phyloP scores from a whole-genome alignment of 441 rosid genomes.

The Dalechampia spathulata region DNA sequence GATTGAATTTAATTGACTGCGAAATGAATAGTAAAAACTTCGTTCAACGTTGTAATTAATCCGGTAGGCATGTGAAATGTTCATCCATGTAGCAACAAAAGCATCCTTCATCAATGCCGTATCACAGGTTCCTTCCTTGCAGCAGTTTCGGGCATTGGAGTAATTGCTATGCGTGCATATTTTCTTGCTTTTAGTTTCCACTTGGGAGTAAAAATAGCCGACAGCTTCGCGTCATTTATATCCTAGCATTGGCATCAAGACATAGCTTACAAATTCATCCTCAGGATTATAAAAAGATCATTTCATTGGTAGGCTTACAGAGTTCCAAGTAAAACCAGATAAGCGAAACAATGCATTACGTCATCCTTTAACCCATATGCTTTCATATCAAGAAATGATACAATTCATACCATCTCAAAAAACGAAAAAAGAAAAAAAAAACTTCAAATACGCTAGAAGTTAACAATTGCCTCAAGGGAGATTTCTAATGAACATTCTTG shows the following conservation, averaged over 20 bases:
- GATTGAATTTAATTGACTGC: too few relatives aligned
- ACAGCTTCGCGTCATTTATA: too few relatives aligned
- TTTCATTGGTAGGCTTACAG: too few relatives aligned
- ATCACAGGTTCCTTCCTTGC: constrained; percentile 49
- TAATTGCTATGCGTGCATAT: constrained; percentile 74
- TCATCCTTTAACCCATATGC: too few relatives aligned
- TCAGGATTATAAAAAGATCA: not conserved
- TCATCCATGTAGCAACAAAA: constrained; percentile 66
- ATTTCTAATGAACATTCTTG: not conserved
- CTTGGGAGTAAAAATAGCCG: too few relatives aligned
- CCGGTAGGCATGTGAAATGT: constrained; percentile 77
- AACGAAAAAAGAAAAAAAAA: not conserved
- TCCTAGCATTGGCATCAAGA: not conserved
- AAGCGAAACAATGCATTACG: too few relatives aligned
- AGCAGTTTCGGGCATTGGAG: constrained; percentile 50
- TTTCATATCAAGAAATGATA: not conserved
- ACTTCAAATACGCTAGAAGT: not conserved
- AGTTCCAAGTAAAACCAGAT: too few relatives aligned
- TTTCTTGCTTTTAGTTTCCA: not conserved
- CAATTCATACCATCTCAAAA: not conserved
- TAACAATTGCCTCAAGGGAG: not conserved
- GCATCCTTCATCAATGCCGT: constrained; percentile 58
- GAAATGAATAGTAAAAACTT: too few relatives aligned
- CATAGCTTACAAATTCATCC: not conserved
- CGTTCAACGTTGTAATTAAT: too few relatives aligned